Evolutionary conservation across 2,329 filamentous ascomycete species (phyloP).

Genomic region (Fonsecaea pugnacius): DNA sequence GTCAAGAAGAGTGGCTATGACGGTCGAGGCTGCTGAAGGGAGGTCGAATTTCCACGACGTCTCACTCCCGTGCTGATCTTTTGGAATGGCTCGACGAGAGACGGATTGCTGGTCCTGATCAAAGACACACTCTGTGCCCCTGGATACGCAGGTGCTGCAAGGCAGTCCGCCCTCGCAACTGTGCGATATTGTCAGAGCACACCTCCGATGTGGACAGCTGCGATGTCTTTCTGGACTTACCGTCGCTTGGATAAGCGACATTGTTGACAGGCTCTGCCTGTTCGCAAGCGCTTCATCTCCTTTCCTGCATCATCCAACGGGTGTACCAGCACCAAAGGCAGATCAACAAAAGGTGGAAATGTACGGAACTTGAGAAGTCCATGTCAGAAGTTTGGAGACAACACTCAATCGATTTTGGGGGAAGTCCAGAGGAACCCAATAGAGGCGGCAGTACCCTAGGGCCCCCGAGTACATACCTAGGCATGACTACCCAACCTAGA

Average conservation of each 20-base stretch:
- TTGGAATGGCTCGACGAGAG: background rate
- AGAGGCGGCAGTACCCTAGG: background rate
- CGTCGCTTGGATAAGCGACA: conserved; percentile 11
- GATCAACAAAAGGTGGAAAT: background rate
- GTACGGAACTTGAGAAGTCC: background rate
- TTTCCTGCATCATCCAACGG: background rate
- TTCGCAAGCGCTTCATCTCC: background rate
- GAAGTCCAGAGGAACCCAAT: background rate
- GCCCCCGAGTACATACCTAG: background rate
- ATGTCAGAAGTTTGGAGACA: background rate
- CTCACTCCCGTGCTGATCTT: background rate
- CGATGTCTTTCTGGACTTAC: background rate
- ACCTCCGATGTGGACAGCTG: background rate
- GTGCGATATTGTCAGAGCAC: background rate
- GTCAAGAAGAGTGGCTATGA: conserved; percentile 9
- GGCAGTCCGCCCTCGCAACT: conserved; percentile 11
- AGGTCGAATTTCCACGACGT: background rate
- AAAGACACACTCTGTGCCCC: background rate
- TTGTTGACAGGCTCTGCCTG: conserved; percentile 2
- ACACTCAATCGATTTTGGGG: background rate
- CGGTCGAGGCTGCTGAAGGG: background rate
- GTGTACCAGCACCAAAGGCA: background rate
- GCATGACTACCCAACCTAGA: background rate
- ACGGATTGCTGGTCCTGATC: background rate
- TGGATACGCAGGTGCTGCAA: background rate